phyloP scores from a whole-genome alignment of 202 grass and related monocot genomes.

The Setaria italica region DNA sequence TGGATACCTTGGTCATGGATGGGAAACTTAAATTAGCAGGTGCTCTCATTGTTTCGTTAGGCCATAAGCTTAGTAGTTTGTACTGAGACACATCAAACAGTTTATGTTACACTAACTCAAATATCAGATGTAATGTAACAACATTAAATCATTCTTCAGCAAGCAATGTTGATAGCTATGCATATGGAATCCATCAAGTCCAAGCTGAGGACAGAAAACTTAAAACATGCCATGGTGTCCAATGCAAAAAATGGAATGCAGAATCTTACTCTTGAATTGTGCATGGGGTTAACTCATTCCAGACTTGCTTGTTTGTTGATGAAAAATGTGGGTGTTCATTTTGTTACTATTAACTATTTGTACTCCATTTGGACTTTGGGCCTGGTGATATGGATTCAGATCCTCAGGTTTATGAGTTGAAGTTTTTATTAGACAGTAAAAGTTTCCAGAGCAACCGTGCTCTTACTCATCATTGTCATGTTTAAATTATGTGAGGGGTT shows the following conservation, averaged over 20 bases:
- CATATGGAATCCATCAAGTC: not conserved
- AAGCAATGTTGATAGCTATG: constrained; percentile 10
- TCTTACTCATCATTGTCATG: not conserved
- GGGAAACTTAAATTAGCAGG: not conserved
- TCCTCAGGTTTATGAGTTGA: not conserved
- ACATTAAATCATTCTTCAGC: not conserved
- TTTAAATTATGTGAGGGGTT: constrained; percentile 37
- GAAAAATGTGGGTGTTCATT: not conserved
- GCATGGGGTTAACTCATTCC: constrained; percentile 3
- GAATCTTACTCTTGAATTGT: not conserved
- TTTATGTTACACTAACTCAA: constrained; percentile 5
- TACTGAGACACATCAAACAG: not conserved
- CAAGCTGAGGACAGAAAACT: constrained; percentile 10
- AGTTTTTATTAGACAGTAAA: not conserved
- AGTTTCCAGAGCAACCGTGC: not conserved
- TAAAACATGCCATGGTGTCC: not conserved
- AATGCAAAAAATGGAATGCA: constrained; percentile 18
- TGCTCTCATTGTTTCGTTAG: constrained; percentile 7
- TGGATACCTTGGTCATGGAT: constrained; percentile 17
- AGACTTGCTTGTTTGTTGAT: constrained; percentile 15
- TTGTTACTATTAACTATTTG: constrained; percentile 4
- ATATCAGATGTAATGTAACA: not conserved
- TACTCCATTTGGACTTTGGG: not conserved
- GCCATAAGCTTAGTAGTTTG: constrained; percentile 5
- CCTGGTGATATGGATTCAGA: not conserved